phyloP scores from a whole-genome alignment of 2,329 filamentous ascomycete species.

The Coniochaeta ligniaria region DNA sequence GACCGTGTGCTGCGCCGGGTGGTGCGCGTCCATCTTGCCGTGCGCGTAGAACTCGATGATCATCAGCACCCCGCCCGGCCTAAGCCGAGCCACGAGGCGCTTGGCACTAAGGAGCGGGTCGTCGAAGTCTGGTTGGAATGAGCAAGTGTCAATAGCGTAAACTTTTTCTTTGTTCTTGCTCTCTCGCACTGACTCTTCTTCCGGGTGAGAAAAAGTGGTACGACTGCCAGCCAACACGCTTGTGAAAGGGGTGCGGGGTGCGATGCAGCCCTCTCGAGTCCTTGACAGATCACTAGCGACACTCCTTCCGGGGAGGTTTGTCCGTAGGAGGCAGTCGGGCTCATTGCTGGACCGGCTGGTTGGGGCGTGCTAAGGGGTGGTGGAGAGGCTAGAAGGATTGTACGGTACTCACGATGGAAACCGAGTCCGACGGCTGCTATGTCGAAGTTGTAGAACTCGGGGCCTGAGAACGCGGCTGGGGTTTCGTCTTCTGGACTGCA shows the following conservation, averaged over 20 bases:
- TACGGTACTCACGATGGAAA: conserved; percentile 10
- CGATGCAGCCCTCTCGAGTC: background rate
- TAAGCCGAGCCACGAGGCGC: conserved; percentile 53
- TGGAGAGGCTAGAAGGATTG: background rate
- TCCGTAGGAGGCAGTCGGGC: background rate
- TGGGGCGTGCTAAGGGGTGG: background rate
- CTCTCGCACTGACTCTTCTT: background rate
- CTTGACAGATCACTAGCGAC: background rate
- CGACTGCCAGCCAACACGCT: background rate
- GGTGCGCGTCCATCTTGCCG: conserved; percentile 17
- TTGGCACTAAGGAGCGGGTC: conserved; percentile 53
- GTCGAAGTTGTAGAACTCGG: conserved; percentile 64
- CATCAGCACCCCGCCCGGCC: conserved; percentile 58
- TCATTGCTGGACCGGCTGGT: background rate
- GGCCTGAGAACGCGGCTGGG: conserved; percentile 48
- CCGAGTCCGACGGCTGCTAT: conserved; percentile 45
- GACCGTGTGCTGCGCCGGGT: conserved; percentile 40
- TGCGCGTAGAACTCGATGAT: conserved; percentile 63
- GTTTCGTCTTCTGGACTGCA: conserved; percentile 34
- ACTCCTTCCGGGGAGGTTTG: background rate
- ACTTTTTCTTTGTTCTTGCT: background rate
- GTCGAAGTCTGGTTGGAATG: conserved; percentile 40
- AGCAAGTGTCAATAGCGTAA: background rate
- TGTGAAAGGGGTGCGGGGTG: background rate
- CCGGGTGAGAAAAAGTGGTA: background rate